Evolutionary conservation across 805 yeast genomes (phyloP).

Genomic region (Lipomyces sp.): DNA sequence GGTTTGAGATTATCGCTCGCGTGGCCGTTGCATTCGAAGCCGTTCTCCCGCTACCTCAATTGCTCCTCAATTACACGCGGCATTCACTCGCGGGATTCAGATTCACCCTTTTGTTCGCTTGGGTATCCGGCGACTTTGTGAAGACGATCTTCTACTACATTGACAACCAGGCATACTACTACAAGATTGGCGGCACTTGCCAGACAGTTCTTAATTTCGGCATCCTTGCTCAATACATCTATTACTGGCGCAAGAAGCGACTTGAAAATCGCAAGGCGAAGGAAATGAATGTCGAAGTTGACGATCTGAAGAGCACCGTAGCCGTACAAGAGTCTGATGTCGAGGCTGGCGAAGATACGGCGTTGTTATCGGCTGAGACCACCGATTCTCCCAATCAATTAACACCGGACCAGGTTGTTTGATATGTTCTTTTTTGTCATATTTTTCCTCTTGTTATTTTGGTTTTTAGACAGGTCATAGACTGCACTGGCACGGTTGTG

Average conservation of each 20-base stretch:
- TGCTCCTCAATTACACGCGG: constrained; percentile 76
- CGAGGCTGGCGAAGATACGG: background rate
- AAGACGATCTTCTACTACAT: constrained; percentile 75
- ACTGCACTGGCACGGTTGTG: background rate
- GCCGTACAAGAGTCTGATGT: constrained; percentile 2
- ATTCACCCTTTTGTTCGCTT: constrained; percentile 70
- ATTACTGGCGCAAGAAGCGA: constrained; percentile 49
- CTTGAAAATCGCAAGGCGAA: constrained; percentile 16
- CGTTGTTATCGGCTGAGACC: background rate
- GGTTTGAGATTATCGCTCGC: constrained; percentile 60
- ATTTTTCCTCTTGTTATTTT: background rate
- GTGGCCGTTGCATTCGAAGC: constrained; percentile 64
- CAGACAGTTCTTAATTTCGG: constrained; percentile 77
- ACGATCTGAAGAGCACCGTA: constrained; percentile 4
- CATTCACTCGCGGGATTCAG: constrained; percentile 80
- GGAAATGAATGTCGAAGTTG: constrained; percentile 26
- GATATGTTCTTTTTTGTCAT: background rate
- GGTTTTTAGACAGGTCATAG: background rate
- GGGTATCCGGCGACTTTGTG: constrained; percentile 88
- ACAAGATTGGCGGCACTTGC: constrained; percentile 63
- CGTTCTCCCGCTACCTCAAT: constrained; percentile 53
- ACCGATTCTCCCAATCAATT: background rate
- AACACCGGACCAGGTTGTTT: background rate
- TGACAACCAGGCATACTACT: constrained; percentile 60
- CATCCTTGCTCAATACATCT: constrained; percentile 73